A percentile compares a stretch with the other conserved stretches of the same genome.
These are phyloP conservation scores for Helminthosporium solani DNA, from an alignment of 2,329 filamentous ascomycete species.

Conservation along the genomic window DNA sequence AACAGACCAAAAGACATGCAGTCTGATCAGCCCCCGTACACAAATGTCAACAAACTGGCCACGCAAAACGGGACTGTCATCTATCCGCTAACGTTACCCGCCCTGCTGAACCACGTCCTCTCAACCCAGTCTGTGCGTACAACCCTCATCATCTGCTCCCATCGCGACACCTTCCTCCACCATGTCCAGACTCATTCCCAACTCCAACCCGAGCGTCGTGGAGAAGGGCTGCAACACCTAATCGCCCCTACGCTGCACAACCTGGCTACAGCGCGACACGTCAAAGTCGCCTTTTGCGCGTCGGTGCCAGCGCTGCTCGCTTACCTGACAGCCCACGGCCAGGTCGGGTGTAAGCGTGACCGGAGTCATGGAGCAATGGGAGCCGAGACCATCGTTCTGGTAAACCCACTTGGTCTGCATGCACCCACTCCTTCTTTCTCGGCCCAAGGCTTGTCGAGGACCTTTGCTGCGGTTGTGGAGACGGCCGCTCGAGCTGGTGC, in stretches of 20 bases:
- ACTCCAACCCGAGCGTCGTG: constrained; percentile 12
- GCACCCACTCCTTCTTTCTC: constrained; percentile 71
- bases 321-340: constrained; percentile 62
- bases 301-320: constrained; percentile 77
- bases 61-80: constrained; percentile 33
- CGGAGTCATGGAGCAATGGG: not conserved
- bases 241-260: constrained; percentile 67
- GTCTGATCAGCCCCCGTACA: no score
- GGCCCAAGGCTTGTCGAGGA: constrained; percentile 67
- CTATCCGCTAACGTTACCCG: constrained; percentile 40
- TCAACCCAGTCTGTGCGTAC: constrained; percentile 51
- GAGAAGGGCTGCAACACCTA: constrained; percentile 41
- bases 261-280: constrained; percentile 66
- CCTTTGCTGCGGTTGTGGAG: constrained; percentile 64
- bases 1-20: no score
- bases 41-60: not conserved
- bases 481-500: constrained; percentile 47
- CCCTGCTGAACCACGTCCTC: constrained; percentile 65
- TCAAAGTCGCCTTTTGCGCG: constrained; percentile 71
- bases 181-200: constrained; percentile 56
- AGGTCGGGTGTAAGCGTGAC: constrained; percentile 1
- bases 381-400: constrained; percentile 54
- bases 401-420: constrained; percentile 67
- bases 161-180: constrained; percentile 63
- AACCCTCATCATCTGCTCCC: constrained; percentile 70